Evolutionary conservation across 2,329 filamentous ascomycete genomes (phyloP), one percentile per base, ranked within the genome.

Genomic region (Sordariomycetes sp.): DNA sequence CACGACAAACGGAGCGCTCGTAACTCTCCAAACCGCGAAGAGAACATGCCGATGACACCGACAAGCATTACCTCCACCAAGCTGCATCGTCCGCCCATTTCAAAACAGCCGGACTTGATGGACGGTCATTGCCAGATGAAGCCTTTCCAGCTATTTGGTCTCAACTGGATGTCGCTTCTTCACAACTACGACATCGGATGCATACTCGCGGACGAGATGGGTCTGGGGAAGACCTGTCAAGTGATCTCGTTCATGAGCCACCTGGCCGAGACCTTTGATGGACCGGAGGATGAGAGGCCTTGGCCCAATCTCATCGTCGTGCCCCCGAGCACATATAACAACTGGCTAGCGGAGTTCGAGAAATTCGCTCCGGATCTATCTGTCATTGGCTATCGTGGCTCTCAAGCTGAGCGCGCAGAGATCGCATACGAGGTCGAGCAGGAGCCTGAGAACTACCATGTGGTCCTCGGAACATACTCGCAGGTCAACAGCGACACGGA

Each of bases 201-300:
- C 42, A 96, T 98, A 37, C 67, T 98, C 14, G 92, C 92, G 2
- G 92, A 98, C 53, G 92, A 98, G 53, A 98, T 98, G 92, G 92
- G 85, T 33, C 66, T 90, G 26, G 92, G 92, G 30, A 98, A 98
- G 66, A 98, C 92, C 1, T 95, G 87, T 47, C 90, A 98, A 50
- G 86, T 96, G 41, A 94, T 98, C 45, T 79, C 86, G 0, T 86
- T 98, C 48, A 70, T 98, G 30, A 83, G 86, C 12, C 81, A 94
- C 47, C 66, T 98, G 18, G 77, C 84, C 12, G 77, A 87, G 49
- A 74, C 74, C 20, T 75, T 67, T 39, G 50, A 65, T 21, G 41
- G 43, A 3, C 41, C 40, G 5, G 31, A 34, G 4, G 12, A 21
- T 8, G 32, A 31, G 9, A 14, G 28, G 3, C 51, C 75, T 50